Evolutionary conservation across 2,329 filamentous ascomycete species (phyloP), one percentile per base, ranked within the genome.

Genomic region (Cordyceps militaris): DNA sequence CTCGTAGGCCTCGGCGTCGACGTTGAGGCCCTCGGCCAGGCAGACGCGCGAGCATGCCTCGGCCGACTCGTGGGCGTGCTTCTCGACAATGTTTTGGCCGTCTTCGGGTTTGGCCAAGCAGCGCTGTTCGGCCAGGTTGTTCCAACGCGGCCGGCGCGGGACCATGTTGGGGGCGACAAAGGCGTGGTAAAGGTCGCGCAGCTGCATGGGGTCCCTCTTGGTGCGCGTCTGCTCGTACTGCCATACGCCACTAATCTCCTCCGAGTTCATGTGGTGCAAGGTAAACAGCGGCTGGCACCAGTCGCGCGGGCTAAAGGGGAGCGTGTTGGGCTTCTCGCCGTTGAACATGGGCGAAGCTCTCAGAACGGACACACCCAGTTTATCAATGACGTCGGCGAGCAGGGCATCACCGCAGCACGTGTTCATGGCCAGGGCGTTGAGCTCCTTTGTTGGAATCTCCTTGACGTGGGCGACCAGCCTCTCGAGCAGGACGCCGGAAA

Each of bases 211-310:
- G 34, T 71, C 66, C 63, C 71, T 66, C 30, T 71, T 71, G 62
- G 71, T 73, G 32, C 76, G 71, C 4, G 73, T 76, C 65, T 80
- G 74, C 64, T 83, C 80, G 58, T 75, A 82, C 56, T 79, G 73
- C 77, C 79, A 83, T 34, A 81, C 71, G 43, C 64, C 69, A 61
- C 73, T 78, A 47, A 81, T 73, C 63, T 83, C 79, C 62, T 79
- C 74, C 9, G 78, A 71, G 48, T 75, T 74, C 66, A 83, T 74
- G 63, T 81, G 78, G 62, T 82, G 79, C 77, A 83, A 80, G 3
- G 79, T 81, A 42, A 83, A 65, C n/a, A 81, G 72, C 5, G 80
- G 79, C 63, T 82, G 76, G 60, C 80, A 83, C 79, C 80, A 83
- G 60, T 80, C 77, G 10, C 67, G 71, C 3, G 69, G 69, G 1